Conservation (phyloP, 148 eudicot genomes). For the Rheum nobile region DNA sequence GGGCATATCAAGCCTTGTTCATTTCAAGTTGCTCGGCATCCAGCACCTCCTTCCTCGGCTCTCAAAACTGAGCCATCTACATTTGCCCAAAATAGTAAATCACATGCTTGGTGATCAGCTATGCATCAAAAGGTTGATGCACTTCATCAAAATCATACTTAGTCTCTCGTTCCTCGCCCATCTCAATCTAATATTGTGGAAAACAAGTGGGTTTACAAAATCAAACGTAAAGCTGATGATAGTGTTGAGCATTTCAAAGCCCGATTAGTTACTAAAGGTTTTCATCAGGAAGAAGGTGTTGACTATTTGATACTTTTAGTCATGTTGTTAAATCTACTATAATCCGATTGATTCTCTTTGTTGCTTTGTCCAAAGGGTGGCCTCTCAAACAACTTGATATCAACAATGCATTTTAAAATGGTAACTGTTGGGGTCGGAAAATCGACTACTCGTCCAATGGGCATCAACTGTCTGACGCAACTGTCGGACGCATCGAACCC, state of each 20-base stretch:
- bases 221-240: neutral
- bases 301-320: neutral
- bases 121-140: neutral
- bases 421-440: no score
- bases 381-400: neutral
- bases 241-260: neutral
- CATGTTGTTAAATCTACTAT: neutral
- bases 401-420: neutral
- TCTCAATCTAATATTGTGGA: neutral
- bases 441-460: no score
- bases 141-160: neutral
- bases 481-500: no score
- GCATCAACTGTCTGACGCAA: no score
- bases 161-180: neutral
- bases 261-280: neutral
- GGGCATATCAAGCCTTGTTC: neutral
- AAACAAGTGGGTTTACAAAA: neutral
- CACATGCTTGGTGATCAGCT: neutral
- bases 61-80: neutral
- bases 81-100: neutral
- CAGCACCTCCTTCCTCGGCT: neutral
- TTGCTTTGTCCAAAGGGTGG: neutral
- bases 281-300: neutral
- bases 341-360: neutral
- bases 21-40: neutral